Evolutionary conservation across 2,329 filamentous ascomycete genomes (phyloP), one percentile per base, ranked within the genome.

Genomic region (Hymenoscyphus occultus): DNA sequence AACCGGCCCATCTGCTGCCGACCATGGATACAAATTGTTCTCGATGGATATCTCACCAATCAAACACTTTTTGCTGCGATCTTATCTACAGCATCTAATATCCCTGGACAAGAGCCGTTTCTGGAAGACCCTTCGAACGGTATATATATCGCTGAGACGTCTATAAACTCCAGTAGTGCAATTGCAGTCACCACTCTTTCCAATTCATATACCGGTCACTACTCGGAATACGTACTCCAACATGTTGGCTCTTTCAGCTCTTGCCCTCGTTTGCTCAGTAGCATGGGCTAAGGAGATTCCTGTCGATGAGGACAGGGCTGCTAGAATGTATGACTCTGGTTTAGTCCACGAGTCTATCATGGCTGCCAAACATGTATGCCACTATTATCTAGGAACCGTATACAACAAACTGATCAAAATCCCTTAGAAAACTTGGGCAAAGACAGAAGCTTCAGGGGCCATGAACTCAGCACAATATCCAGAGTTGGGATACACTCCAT

Each of bases 401-500:
- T n/a, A 5, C 12, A 19, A 22, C 13, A 19, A 12, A 9, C 28
- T 59, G 19, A 61, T 40, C 14, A 10, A 35, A 14, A 13, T 32
- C 2, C 14, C 28, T 35, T 56, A 67, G 66, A 62, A 62, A 45
- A 54, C 59, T 39, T 67, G 63, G 76, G 75, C 73, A 68, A 48
- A 73, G 74, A 76, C 78, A 45, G 70, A 73, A 31, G 76, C 70
- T 5, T 71, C 74, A 10, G 78, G 78, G 39, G 65, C 69, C 1
- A 78, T 79, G 64, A 71, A 75, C 9, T 77, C 76, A 54, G 70
- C 74, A 2, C 71, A 74, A 40, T 80, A 75, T 39, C 78, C 77
- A 3, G 74, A 76, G 59, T 74, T 79, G 5, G 77, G 76, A 14
- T 79, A 76, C 69, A 76, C 76, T 5, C 66, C 67, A 7, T 84